phyloP scores from a whole-genome alignment of 2,329 filamentous ascomycete genomes.

The Ploettnerulaceae sp. region DNA sequence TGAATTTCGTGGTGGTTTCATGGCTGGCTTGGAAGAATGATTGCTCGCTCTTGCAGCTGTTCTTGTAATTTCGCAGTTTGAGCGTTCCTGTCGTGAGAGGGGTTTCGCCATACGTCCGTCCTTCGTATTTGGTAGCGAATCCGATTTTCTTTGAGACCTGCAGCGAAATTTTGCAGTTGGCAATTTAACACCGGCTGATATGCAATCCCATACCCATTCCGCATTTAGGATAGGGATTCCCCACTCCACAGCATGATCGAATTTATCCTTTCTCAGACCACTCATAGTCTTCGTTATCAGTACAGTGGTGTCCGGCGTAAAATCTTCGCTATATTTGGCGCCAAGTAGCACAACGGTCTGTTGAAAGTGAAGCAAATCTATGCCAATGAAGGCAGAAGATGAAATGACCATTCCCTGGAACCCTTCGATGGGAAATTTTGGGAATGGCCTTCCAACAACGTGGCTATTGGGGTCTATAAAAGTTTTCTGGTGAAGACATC shows the following conservation, averaged over 20 bases:
- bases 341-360: conserved; percentile 73
- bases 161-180: conserved; percentile 43
- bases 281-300: conserved; percentile 55
- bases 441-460: conserved; percentile 72
- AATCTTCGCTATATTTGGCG: conserved; percentile 72
- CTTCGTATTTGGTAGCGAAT: conserved; percentile 20
- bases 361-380: conserved; percentile 80
- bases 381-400: conserved; percentile 75
- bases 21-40: conserved; percentile 13
- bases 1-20: conserved; percentile 8
- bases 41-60: not conserved
- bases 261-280: conserved; percentile 63
- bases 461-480: conserved; percentile 66
- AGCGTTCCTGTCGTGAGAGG: conserved; percentile 7
- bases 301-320: conserved; percentile 67
- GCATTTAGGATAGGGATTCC: conserved; percentile 74
- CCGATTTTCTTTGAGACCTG: conserved; percentile 28
- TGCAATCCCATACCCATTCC: conserved; percentile 82
- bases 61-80: conserved; percentile 11
- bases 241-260: conserved; percentile 69
- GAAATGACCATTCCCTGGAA: conserved; percentile 70
- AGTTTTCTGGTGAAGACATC: conserved; percentile 71
- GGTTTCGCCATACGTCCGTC: conserved; percentile 1
- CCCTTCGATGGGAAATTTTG: conserved; percentile 61
- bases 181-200: conserved; percentile 52